Evolutionary conservation across 1,139 yeast species (phyloP).

Genomic region (Martiniozyma asiatica): DNA sequence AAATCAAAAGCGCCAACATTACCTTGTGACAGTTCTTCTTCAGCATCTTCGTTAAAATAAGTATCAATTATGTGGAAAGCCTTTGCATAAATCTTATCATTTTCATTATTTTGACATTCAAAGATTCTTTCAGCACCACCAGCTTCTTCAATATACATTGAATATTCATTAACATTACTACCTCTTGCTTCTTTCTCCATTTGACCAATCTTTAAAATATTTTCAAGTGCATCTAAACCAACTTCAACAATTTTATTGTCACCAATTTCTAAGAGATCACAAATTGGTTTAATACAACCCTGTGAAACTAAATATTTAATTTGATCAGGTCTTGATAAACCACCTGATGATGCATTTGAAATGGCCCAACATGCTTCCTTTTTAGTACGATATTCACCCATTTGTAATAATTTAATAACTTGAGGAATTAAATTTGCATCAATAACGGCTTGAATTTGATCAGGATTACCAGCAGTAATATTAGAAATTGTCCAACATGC

Average conservation of each 20-base stretch:
- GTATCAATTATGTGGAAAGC: slow-evolving; percentile 84
- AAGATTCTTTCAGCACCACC: slow-evolving; percentile 97
- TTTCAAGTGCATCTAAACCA: slow-evolving; percentile 88
- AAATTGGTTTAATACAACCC: slow-evolving; percentile 94
- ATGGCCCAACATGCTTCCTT: slow-evolving; percentile 99
- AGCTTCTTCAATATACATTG: slow-evolving; percentile 89
- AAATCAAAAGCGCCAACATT: too few relatives aligned
- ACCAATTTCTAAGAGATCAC: slow-evolving; percentile 80
- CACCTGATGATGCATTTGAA: slow-evolving; percentile 95
- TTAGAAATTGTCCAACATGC: slow-evolving; percentile 98
- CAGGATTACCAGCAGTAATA: slow-evolving; percentile 92
- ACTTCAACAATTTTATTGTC: slow-evolving; percentile 91
- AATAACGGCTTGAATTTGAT: slow-evolving; percentile 93
- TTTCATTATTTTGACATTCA: slow-evolving; percentile 84
- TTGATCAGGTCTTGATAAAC: slow-evolving; percentile 83
- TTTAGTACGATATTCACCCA: slow-evolving; percentile 90
- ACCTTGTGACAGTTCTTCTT: too few relatives aligned
- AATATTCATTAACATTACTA: slow-evolving; percentile 65
- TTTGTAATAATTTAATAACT: slow-evolving; percentile 63
- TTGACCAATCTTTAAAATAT: slow-evolving; percentile 89
- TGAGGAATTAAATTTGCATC: slow-evolving; percentile 92
- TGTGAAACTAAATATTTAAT: slow-evolving; percentile 84
- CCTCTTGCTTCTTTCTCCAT: slow-evolving; percentile 73
- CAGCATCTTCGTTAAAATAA: slow-evolving; percentile 76
- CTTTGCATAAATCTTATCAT: slow-evolving; percentile 85